phyloP scores from a whole-genome alignment of 2,329 filamentous ascomycete species.

The Hirsutella thompsonii region DNA sequence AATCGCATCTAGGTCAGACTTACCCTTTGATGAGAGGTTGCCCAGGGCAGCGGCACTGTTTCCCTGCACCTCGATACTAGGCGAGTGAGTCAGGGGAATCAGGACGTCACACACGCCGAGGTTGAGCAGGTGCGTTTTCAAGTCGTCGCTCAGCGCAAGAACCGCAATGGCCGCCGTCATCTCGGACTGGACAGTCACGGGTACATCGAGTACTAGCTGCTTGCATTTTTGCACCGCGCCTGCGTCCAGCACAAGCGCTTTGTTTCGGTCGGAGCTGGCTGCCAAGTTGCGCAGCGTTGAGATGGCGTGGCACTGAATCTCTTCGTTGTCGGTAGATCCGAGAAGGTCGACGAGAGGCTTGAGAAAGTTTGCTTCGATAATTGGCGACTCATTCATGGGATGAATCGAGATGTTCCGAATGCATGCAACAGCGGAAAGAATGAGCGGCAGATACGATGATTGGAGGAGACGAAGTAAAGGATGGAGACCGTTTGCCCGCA shows the following conservation, averaged over 20 bases:
- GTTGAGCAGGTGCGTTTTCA: conserved; percentile 82
- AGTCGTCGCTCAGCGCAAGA: conserved; percentile 84
- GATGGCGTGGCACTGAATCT: conserved; percentile 97
- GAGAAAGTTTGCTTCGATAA: conserved; percentile 94
- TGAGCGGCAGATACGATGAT: conserved; percentile 89
- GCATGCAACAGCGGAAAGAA: conserved; percentile 91
- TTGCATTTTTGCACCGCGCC: conserved; percentile 98
- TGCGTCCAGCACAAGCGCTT: conserved; percentile 90
- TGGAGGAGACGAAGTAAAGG: conserved; percentile 83
- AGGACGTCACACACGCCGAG: conserved; percentile 93
- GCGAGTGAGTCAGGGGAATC: conserved; percentile 87
- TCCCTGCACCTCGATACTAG: conserved; percentile 94
- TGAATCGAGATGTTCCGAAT: conserved; percentile 99
- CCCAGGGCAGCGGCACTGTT: conserved; percentile 94
- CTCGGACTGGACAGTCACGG: conserved; percentile 89
- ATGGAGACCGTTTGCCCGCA: conserved; percentile 72
- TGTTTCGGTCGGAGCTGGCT: conserved; percentile 94
- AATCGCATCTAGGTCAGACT: conserved; percentile 13
- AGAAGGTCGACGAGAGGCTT: conserved; percentile 88
- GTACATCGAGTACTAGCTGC: conserved; percentile 84
- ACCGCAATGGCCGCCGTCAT: conserved; percentile 99
- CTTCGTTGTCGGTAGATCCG: conserved; percentile 92
- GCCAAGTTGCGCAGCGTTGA: conserved; percentile 92
- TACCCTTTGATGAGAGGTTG: conserved; percentile 93
- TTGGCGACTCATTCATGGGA: conserved; percentile 92